phyloP scores from a whole-genome alignment of 768 basidiomycete species.

The Hypsizygus marmoreus region DNA sequence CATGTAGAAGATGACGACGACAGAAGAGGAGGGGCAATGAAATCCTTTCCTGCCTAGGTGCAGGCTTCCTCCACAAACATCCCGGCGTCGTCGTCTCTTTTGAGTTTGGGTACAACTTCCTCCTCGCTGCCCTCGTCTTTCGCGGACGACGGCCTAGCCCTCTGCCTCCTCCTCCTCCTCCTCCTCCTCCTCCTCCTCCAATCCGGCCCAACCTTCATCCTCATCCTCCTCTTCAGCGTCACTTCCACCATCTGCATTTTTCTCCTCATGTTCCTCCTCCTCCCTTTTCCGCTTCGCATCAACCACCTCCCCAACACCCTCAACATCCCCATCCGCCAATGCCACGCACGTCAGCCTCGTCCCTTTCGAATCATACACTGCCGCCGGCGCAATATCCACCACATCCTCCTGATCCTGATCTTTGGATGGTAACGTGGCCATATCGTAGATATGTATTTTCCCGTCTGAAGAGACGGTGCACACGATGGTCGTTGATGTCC shows the following conservation, averaged over 20 bases:
- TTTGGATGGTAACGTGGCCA: conserved; percentile 47
- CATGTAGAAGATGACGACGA: no score
- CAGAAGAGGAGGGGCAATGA: conserved; percentile 6
- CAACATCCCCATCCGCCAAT: conserved; percentile 33
- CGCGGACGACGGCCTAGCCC: conserved; percentile 23
- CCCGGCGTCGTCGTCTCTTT: no score
- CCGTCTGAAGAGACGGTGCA: conserved; percentile 92
- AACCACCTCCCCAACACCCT: conserved; percentile 1
- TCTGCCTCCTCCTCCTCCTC: conserved; percentile 30
- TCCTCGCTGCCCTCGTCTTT: background rate
- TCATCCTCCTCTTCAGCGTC: conserved; percentile 22
- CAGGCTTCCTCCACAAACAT: conserved; percentile 25
- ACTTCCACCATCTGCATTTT: conserved; percentile 20
- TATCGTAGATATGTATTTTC: conserved; percentile 74
- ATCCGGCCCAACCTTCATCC: conserved; percentile 13
- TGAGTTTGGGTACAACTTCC: no score
- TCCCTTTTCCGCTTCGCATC: conserved; percentile 28
- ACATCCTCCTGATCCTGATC: conserved; percentile 17
- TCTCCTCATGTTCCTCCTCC: conserved; percentile 22
- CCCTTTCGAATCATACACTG: conserved; percentile 23
- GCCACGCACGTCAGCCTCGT: conserved; percentile 29
- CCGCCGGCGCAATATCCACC: conserved; percentile 22
- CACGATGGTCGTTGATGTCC: conserved; percentile 58
- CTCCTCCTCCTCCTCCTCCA: conserved; percentile 22
- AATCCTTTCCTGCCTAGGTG: conserved; percentile 28